A percentile compares a stretch with the other conserved stretches of the same genome.
These are phyloP conservation scores for Glycine latifolia DNA, from an alignment of 306 rosid genomes.

Conservation along the genomic window DNA sequence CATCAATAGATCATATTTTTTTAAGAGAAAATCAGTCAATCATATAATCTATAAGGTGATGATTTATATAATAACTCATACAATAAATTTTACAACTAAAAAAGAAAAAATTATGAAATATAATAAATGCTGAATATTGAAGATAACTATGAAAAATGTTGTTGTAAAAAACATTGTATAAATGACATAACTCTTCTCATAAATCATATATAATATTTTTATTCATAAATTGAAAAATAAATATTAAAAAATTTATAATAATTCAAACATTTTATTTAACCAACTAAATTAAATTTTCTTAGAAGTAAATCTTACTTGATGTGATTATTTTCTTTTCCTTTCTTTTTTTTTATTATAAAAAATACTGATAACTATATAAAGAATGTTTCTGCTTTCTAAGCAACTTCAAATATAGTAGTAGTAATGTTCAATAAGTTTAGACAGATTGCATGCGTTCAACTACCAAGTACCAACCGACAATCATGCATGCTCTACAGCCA, in stretches of 20 bases:
- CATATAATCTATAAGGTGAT: too few species aligned
- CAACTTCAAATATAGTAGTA: constrained; percentile 4
- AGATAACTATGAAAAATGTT: not conserved
- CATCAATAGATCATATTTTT: too few species aligned
- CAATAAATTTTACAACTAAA: not conserved
- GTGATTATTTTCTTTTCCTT: not conserved
- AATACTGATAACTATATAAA: not conserved
- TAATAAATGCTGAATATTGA: too few species aligned
- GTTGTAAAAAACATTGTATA: not conserved
- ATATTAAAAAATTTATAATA: too few species aligned
- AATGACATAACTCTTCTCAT: not conserved
- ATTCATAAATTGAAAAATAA: too few species aligned
- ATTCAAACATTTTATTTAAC: too few species aligned
- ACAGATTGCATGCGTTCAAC: constrained; percentile 48
- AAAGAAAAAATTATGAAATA: not conserved
- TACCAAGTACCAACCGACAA: constrained; percentile 46
- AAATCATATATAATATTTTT: not conserved
- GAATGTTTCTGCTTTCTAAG: constrained; percentile 9
- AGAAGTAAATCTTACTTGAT: too few species aligned
- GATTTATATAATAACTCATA: too few species aligned
- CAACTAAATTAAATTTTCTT: too few species aligned
- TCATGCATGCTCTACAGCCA: constrained; percentile 39
- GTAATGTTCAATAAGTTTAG: constrained; percentile 28
- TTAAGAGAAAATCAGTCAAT: too few species aligned
- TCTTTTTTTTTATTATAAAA: not conserved